A percentile compares a stretch with the other conserved stretches of the same genome.
Evolutionary conservation across 169 alveolate species (phyloP).

Genomic region (Perkinsus chesapeaki): DNA sequence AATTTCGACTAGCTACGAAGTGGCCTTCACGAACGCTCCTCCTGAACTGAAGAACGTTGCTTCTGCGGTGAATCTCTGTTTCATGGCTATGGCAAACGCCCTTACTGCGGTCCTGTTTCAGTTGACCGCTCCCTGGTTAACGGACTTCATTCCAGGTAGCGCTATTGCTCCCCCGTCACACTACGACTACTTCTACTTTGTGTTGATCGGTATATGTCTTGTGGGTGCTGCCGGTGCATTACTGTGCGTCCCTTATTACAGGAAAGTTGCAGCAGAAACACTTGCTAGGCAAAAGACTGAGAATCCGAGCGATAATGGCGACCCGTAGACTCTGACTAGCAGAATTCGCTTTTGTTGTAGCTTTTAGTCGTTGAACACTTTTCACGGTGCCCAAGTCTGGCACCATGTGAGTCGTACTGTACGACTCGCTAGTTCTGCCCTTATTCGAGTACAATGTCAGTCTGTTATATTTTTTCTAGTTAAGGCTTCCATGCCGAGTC

Average conservation of each 20-base stretch:
- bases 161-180: not conserved
- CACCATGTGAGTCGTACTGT: too few relatives aligned
- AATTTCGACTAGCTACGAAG: not conserved
- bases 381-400: too few relatives aligned
- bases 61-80: not conserved
- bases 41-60: not conserved
- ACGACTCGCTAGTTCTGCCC: too few relatives aligned
- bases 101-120: not conserved
- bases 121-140: not conserved
- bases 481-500: too few relatives aligned
- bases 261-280: not conserved
- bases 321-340: not conserved
- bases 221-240: not conserved
- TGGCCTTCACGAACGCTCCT: not conserved
- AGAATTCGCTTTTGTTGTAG: too few relatives aligned
- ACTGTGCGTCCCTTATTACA: not conserved
- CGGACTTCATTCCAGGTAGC: not conserved
- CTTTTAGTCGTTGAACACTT: not conserved
- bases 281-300: not conserved
- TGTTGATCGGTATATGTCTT: not conserved
- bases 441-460: too few relatives aligned
- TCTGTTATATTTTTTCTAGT: too few relatives aligned
- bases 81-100: not conserved
- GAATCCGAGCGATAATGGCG: not conserved
- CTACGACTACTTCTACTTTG: not conserved